phyloP scores from a whole-genome alignment of 2,329 filamentous ascomycete species.

The Pseudomassariella vexata region DNA sequence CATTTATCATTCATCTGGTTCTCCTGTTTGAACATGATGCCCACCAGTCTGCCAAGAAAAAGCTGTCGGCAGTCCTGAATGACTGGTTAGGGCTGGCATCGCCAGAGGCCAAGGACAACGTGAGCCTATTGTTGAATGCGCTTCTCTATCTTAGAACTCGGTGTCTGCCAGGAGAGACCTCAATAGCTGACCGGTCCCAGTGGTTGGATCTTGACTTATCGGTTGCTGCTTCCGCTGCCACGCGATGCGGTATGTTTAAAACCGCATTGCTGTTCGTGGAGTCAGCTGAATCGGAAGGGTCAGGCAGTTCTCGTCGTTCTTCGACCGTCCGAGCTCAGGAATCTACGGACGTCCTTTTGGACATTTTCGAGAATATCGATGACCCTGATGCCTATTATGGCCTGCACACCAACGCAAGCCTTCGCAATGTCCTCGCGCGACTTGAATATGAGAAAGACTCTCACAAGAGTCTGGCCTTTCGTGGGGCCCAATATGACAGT shows the following conservation, averaged over 20 bases:
- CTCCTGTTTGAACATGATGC: conserved; percentile 63
- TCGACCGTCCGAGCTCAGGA: conserved; percentile 49
- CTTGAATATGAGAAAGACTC: conserved; percentile 89
- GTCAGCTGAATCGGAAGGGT: conserved; percentile 43
- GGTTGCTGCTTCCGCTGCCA: conserved; percentile 64
- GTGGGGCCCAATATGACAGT: conserved; percentile 85
- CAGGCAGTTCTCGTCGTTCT: conserved; percentile 59
- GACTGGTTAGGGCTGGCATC: conserved; percentile 53
- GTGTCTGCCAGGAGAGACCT: conserved; percentile 65
- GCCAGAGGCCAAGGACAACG: conserved; percentile 49
- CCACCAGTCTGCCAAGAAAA: conserved; percentile 51
- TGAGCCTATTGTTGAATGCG: conserved; percentile 68
- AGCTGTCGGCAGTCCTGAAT: conserved; percentile 60
- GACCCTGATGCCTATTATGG: conserved; percentile 97
- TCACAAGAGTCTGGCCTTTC: conserved; percentile 80
- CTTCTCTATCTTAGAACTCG: conserved; percentile 88
- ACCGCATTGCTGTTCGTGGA: conserved; percentile 81
- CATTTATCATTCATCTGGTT: conserved; percentile 79
- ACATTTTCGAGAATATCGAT: conserved; percentile 86
- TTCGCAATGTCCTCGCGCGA: conserved; percentile 72
- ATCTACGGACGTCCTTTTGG: conserved; percentile 64
- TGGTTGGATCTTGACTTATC: conserved; percentile 85
- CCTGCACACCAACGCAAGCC: conserved; percentile 68
- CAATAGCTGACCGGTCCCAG: conserved; percentile 68
- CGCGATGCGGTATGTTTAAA: conserved; percentile 77